Conservation (phyloP, 257 asterid genomes). For the Haberlea rhodopensis region DNA sequence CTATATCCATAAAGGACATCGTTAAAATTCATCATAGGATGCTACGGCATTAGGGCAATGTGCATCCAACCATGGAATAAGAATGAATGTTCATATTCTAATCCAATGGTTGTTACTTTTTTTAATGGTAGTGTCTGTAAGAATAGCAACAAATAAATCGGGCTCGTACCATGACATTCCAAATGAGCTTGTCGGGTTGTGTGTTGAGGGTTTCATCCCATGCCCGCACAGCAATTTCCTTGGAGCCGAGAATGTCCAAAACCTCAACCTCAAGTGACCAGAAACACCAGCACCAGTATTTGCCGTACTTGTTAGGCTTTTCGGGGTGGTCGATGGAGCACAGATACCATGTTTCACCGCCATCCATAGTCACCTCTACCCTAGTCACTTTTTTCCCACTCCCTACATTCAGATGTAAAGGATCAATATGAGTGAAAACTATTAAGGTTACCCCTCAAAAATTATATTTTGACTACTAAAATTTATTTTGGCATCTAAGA, state of each 20-base stretch:
- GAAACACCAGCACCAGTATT: constrained; percentile 96
- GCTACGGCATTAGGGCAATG: too few relatives aligned
- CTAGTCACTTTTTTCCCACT: constrained; percentile 92
- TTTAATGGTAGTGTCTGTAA: too few relatives aligned
- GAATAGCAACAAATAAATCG: too few relatives aligned
- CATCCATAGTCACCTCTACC: constrained; percentile 86
- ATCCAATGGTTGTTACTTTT: too few relatives aligned
- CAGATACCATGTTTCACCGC: constrained; percentile 76
- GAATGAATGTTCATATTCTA: background rate
- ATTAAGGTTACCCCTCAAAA: too few relatives aligned
- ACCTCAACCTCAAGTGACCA: constrained; percentile 90
- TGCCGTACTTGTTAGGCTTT: constrained; percentile 71
- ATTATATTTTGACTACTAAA: background rate
- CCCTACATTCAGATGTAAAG: constrained; percentile 32
- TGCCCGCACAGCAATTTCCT: constrained; percentile 84
- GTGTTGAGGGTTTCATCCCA: constrained; percentile 90
- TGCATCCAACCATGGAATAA: too few relatives aligned
- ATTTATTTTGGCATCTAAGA: too few relatives aligned
- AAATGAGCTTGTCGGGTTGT: constrained; percentile 84
- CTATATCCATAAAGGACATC: too few relatives aligned
- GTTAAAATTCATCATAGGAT: too few relatives aligned
- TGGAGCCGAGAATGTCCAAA: constrained; percentile 64
- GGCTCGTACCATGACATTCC: constrained; percentile 98
- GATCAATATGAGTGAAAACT: background rate
- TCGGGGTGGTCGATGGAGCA: constrained; percentile 60